Evolutionary conservation across 257 asterid species (phyloP), one percentile per base, ranked within the genome.

Genomic region (Cynanchum wilfordii): DNA sequence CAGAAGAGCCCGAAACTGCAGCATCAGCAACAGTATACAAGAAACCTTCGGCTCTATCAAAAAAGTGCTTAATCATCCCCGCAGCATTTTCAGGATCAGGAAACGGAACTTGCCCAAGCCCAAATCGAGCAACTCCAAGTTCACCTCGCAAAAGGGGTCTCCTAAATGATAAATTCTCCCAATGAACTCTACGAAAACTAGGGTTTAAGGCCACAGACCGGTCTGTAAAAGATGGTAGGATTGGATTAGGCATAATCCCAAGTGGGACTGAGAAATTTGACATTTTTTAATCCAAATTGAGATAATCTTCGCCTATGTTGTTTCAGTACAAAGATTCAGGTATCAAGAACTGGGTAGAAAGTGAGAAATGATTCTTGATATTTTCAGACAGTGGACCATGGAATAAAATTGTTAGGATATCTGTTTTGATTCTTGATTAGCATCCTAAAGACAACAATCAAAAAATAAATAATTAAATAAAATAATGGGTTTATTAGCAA

Each of bases 1-100:
- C 93, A 10, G 87, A 51, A 68, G 95, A 84, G 80, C 56, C 74
- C 42, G 82, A 78, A 66, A 92, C 96, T 3, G 96, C 92, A 67
- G 96, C 97, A 82, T 95, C 99, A 70, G 99, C 98, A 77, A 95
- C 22, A 33, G 98, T 87, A 76, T 90, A 95, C 36, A 95, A 73
- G 29, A 92, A 72, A 75, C 96, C 96, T 69, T 95, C 99, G 76
- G 78, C 90, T 79, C 92, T 86, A 54, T 83, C 88, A 83, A 87
- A 77, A 82, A 93, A 59, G 75, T 86, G 89, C 69, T 78, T 86
- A 54, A 90, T 73, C 27, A 89, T 13, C 66, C 83, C 72, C 81
- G 80, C 93, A 22, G 96, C 76, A 68, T 77, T 73, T 56, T 80
- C 96, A 75, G 90, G 88, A 79, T 84, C 99, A 27, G 87, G 89